Base-by-base conservation (phyloP, 2,329 filamentous ascomycete genomes). In the Colletotrichum chrysophilum region DNA sequence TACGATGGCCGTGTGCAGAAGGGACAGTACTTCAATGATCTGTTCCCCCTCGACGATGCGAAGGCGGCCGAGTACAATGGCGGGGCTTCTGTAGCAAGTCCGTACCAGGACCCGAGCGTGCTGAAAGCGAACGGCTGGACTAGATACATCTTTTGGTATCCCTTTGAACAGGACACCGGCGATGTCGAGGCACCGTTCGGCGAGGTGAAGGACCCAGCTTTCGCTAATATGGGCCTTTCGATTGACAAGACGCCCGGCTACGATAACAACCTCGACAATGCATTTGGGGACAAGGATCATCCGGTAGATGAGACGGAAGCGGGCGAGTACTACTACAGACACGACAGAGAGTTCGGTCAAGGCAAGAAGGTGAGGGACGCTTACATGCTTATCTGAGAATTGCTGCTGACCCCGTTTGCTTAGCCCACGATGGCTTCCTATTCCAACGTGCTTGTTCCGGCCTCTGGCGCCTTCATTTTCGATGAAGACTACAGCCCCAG, bases 21-120 rank as follows among this genome's bases (percentile, higher is more conserved):
- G 30, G 60, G 60, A 32, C 60, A 64, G 30, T 64, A 64, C 1
- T 2, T 64, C 12, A 64, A 14, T 2, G 60, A 64, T 3, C n/a
- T 64, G 60, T 64, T 64, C n/a, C 30, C 60, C 30, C 60, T 64
- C 26, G 60, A 64, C n/a, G 60, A 64, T n/a, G 60, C n/a, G 7
- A 64, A 64, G n/a, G 60, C 60, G 30, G 60, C 60, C 26, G 60
- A 64, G 30, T 64, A 64, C 60, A 64, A 64, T 14, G 60, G 60
- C 60, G 60, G 60, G 12, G 30, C 16, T 9, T 36, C 60, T 8
- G 60, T 64, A 0, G 16, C 5, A 5, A 64, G 60, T n/a, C 60
- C 60, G n/a, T 64, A 32, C 2, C 60, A 64, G 30, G 60, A 64
- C 60, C 28, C 60, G n/a, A 34, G 26, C 60, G 60, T n/a, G 12